These are phyloP conservation scores for Solanum medicagineum DNA, from an alignment of 257 asterid species.

Conservation along the genomic window DNA sequence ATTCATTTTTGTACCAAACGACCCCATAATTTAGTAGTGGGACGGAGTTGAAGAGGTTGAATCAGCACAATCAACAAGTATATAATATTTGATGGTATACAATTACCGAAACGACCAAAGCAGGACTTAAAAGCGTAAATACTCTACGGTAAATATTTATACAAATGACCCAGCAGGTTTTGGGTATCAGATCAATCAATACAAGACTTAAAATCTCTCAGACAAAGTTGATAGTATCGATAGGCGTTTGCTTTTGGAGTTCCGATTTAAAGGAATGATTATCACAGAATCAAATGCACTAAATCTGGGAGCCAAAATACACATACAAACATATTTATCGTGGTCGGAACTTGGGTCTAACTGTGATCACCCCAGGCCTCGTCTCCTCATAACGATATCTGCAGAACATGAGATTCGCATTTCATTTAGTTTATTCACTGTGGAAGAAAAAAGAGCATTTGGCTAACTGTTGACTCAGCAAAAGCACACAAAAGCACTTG, in stretches of 20 bases:
- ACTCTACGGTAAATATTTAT: not conserved
- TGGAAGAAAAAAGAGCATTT: not conserved
- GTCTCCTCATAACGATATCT: conserved; percentile 67
- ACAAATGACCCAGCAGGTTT: not conserved
- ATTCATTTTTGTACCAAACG: too few species aligned
- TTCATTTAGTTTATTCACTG: not conserved
- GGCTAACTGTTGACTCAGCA: not conserved
- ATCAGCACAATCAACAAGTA: too few species aligned
- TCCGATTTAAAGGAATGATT: not conserved
- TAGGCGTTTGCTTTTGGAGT: not conserved
- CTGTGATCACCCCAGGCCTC: conserved; percentile 54
- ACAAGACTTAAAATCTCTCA: not conserved
- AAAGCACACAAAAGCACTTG: not conserved
- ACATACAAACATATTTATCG: not conserved
- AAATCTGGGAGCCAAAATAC: not conserved
- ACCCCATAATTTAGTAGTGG: too few species aligned
- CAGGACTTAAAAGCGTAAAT: not conserved
- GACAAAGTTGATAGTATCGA: not conserved
- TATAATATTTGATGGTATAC: not conserved
- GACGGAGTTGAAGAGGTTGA: too few species aligned
- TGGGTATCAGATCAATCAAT: not conserved
- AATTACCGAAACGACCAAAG: not conserved
- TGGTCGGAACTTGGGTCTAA: conserved; percentile 46
- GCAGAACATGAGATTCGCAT: not conserved
- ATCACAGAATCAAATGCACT: not conserved